Evolutionary conservation across 2,329 filamentous ascomycete genomes (phyloP).

Genomic region (Beauveria asiatica): DNA sequence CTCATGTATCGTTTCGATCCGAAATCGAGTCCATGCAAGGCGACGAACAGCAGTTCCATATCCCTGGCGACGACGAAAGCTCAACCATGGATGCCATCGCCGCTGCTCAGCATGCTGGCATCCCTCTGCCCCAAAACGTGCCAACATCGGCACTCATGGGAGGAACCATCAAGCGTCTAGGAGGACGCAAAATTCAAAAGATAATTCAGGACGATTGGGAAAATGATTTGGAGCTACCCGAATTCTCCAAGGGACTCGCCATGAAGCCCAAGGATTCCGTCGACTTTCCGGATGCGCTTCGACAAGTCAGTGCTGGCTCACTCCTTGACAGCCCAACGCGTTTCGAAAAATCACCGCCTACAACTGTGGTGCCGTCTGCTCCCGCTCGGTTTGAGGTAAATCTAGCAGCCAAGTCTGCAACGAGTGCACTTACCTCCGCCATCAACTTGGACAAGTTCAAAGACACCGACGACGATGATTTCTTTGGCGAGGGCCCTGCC

Average conservation of each 20-base stretch:
- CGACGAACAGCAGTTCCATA: conserved; percentile 78
- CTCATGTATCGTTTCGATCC: conserved; percentile 71
- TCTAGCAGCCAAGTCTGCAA: conserved; percentile 21
- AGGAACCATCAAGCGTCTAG: conserved; percentile 86
- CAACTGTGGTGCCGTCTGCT: conserved; percentile 13
- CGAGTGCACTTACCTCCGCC: conserved; percentile 32
- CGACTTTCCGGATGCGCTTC: conserved; percentile 58
- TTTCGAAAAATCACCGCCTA: conserved; percentile 24
- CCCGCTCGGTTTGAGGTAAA: conserved; percentile 13
- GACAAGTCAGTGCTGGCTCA: conserved; percentile 54
- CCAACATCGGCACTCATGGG: conserved; percentile 83
- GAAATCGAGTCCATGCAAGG: conserved; percentile 68
- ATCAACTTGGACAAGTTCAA: conserved; percentile 56
- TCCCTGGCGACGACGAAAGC: conserved; percentile 76
- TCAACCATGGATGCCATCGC: conserved; percentile 80
- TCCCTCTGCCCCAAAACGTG: conserved; percentile 80
- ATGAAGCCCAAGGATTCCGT: conserved; percentile 55
- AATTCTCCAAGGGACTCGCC: conserved; percentile 48
- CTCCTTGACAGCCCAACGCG: conserved; percentile 45
- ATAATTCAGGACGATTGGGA: conserved; percentile 74
- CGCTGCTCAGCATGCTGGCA: conserved; percentile 79
- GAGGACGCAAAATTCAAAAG: conserved; percentile 62
- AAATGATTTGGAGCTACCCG: conserved; percentile 65
- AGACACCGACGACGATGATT: conserved; percentile 53
- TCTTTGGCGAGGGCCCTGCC: conserved; percentile 53